Base-by-base conservation (phyloP, 2,329 filamentous ascomycete species). In the Lasiodiplodia sp. region DNA sequence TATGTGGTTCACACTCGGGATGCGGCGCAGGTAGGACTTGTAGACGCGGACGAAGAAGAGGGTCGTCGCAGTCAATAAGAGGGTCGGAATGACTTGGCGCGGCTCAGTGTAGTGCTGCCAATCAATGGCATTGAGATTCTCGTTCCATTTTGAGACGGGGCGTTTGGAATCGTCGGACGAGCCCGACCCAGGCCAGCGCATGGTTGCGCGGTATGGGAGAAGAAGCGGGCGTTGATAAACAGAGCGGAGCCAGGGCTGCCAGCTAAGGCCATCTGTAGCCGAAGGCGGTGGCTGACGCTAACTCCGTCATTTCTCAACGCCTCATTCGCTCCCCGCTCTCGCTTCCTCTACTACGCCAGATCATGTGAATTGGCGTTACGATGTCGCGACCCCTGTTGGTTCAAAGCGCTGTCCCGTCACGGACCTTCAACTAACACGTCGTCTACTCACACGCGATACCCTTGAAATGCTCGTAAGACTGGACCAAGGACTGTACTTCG, bases 1-100 rank as follows among this genome's bases (percentile, higher is more conserved):
- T 73, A 99, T 91, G 77, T 94, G 87, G 28, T 87, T 85, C 44
- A 92, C 88, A 68, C 89, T 90, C 4, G 94, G 94, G 68, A 98
- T 93, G 65, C 96, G 92, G 44, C 93, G 91, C 60, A 99, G 83
- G 77, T 94, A 96, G 64, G 76, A 74, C 71, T 83, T 88, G 81
- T 94, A 94, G 57, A 94, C 75, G 68, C 84, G 84, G 58, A 88
- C 75, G 31, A 84, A 82, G 23, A 82, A 80, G 38, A 91, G 78
- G 1, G 87, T 86, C 2, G 86, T 84, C 16, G 83, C 82, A 31
- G 88, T 88, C 53, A 88, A 83, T 28, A 88, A 77, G 38, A 86
- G 73, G 2, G 87, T 86, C 28, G 84, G 83, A 60, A 87, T 79
- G 78, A 88, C 81, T 70, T 83, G 87, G 71, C 82, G 80, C 7